Evolutionary conservation across 108 stramenopile species (phyloP), one percentile per base, ranked within the genome.

Genomic region (Halocafeteria seosinensis): DNA sequence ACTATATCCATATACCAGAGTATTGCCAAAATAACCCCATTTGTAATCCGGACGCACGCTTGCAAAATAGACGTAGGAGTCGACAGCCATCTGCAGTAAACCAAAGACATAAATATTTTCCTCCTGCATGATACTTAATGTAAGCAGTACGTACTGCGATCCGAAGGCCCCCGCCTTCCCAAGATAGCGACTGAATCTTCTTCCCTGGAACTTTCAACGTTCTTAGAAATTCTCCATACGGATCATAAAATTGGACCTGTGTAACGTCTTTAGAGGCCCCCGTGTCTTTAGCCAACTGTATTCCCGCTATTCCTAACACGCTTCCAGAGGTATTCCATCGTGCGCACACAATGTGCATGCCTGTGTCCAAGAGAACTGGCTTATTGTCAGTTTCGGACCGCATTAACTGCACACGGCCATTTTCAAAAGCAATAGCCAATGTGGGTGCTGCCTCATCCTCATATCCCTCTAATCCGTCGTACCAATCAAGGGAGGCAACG

Each of bases 21-120:
- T 73, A 51, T 68, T 64, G 27, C 58, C 67, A 13, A 76, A 69
- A 47, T 31, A 67, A 11, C 68, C 66, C 79, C 79, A 82, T 27
- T 31, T 28, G 63, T 82, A 79, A 62, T 71, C 73, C 23, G 73
- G 76, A 0, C 79, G 72, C 29, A 80, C 68, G 77, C 80, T 82
- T 27, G 81, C 81, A 38, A 81, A 80, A 66, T 71, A 82, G 31
- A 82, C 79, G 79, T 64, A 78, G 4, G 74, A 65, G 63, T 78
- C 81, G 25, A 82, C 81, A 1, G 81, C 81, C 12, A 82, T 50
- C 9, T n/a, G n/a, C n/a, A n/a, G n/a, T n/a, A n/a, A n/a, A n/a
- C n/a, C n/a, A n/a, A n/a, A n/a, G n/a, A n/a, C n/a, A n/a, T n/a
- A n/a, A n/a, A n/a, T n/a, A n/a, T n/a, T n/a, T n/a, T n/a, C n/a